Evolutionary conservation across 129 eudicot species (phyloP).

Genomic region (Scalesia atractyloides): DNA sequence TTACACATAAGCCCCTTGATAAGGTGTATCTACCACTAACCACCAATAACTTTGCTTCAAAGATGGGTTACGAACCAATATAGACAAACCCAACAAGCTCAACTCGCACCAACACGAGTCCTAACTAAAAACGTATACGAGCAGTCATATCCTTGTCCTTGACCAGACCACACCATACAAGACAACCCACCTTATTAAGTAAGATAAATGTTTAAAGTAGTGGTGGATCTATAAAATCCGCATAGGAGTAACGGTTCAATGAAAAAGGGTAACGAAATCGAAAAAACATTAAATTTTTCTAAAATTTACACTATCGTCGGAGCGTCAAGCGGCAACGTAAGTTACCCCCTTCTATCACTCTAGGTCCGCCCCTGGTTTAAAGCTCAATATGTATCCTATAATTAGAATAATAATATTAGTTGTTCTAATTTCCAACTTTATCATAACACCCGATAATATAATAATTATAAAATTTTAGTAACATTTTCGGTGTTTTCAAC

Average conservation of each 20-base stretch:
- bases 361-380: too few relatives aligned
- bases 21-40: slow-evolving; percentile 32
- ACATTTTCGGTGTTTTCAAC: too few relatives aligned
- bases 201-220: neutral
- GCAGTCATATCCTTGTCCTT: slow-evolving; percentile 40
- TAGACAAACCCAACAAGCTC: slow-evolving; percentile 28
- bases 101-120: slow-evolving; percentile 27
- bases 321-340: too few relatives aligned
- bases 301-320: too few relatives aligned
- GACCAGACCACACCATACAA: slow-evolving; percentile 28
- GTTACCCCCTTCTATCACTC: too few relatives aligned
- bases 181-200: slow-evolving; percentile 35
- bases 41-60: slow-evolving; percentile 41
- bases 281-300: too few relatives aligned
- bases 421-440: too few relatives aligned
- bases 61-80: slow-evolving; percentile 30
- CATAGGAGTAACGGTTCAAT: too few relatives aligned
- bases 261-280: too few relatives aligned
- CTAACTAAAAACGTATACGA: slow-evolving; percentile 25
- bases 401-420: neutral
- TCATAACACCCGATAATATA: too few relatives aligned
- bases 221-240: too few relatives aligned
- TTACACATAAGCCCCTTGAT: slow-evolving; percentile 25
- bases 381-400: neutral
- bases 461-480: too few relatives aligned